Base-by-base conservation (phyloP, 2,329 filamentous ascomycete species). In the Claviceps pusilla region DNA sequence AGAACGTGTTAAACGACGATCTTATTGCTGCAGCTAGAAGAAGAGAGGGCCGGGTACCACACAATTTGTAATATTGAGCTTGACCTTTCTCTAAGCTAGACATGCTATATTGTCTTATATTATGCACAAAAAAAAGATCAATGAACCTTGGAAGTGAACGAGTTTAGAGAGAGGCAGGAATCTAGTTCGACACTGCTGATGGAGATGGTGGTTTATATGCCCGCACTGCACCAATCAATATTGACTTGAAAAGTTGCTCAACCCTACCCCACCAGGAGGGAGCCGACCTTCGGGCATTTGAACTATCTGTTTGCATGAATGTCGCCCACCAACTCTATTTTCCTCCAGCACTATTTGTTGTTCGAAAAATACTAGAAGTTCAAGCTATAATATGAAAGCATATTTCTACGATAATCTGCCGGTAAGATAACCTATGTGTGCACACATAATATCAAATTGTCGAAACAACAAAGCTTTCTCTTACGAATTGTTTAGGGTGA, bases 401-500 rank as follows among this genome's bases (percentile, higher is more conserved):
- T 82, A 82, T 63, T 66, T 74, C 59, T 82, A 77, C 62, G 78
- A 82, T 58, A 75, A 79, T 61, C 62, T 72, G 57, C 71, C 73
- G 54, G 77, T 79, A 68, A 65, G 76, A 67, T 16, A 41, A 2
- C 14, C 39, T 53, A 54, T 51, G 33, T 35, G 11, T 19, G 45
- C 5, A 16, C 19, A 48, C 10, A 10, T 41, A n/a, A 33, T 28
- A 56, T 7, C 19, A 0, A 24, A 24, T 28, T 10, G 7, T 9
- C 31, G 9, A 45, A 42, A 43, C 24, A 43, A 43, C 41, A 24
- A 49, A 41, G 24, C 33, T 16, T 31, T 51, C 46, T 42, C 50
- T 24, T 11, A 54, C 57, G 55, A 54, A 59, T 55, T 57, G 50
- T 28, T 46, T 66, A 95, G 88, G 90, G 89, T 73, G 93, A 98